Base-by-base conservation (phyloP, 202 grass and related monocot genomes). In the Elaeis oleifera region DNA sequence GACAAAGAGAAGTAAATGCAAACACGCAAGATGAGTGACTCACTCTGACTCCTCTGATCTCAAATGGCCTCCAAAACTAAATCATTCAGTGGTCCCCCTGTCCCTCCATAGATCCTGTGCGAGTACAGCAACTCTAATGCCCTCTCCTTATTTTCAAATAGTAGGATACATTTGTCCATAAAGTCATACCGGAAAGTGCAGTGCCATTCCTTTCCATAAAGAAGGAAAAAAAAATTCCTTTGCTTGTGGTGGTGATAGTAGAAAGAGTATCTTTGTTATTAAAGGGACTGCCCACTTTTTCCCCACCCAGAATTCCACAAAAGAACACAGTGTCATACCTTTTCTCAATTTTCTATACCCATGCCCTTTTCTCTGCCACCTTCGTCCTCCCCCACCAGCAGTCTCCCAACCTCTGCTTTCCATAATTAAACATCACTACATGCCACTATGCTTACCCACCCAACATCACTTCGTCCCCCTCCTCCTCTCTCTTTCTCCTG, bases 371-470 rank as follows among this genome's bases (percentile, higher is more conserved):
- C 56, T 32, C 18, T 26, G 36, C 54, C 54, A 56, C n/a, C 54
- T 56, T 17, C 23, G 54, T 18, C 54, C 54, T 56, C 54, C 22
- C 54, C 19, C 19, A 23, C 19, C 54, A 0, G 3, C 54, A 3
- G 18, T 56, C 53, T 13, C 53, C 63, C 63, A 71, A 58, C 21
- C 75, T 62, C 52, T 71, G 59, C 67, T 78, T 78, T 78, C 75
- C 59, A 71, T 78, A 71, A 78, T 71, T 71, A 78, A 78, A 71
- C 74, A 63, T 77, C 58, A 52, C 27, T 71, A 59, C 29, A 70
- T 77, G 74, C 59, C 67, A 64, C 67, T 59, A 56, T 66, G 64
- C 67, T 16, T 49, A 50, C 4, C 50, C 8, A 57, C 16, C 44
- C 52, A 9, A 57, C 49, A 64, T 15, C 50, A 44, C 59, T 61